A percentile compares a stretch with the other conserved stretches of the same genome.
Conservation (phyloP, 225 moss, liverwort and hornwort genomes). For the Bryoerythrophyllum caledonicum region DNA sequence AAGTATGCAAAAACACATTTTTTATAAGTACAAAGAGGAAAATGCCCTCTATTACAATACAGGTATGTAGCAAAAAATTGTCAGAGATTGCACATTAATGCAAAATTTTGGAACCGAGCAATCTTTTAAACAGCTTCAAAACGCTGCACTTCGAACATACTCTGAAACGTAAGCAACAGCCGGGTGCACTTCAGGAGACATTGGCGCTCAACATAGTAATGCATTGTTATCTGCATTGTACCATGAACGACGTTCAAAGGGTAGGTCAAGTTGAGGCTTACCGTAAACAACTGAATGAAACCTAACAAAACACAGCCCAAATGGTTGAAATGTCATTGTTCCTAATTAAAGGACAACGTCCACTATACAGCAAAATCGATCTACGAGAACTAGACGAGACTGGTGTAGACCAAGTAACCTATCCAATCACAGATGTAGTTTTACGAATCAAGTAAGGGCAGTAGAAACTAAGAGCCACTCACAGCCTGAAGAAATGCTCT, state of each 20-base stretch:
- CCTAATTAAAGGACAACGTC: background rate
- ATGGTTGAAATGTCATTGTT: background rate
- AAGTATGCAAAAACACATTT: conserved; percentile 20
- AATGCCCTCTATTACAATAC: background rate
- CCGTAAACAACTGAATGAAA: conserved; percentile 1
- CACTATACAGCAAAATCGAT: conserved; percentile 13
- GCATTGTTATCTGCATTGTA: conserved; percentile 69
- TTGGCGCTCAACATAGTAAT: conserved; percentile 88
- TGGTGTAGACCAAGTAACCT: conserved; percentile 5
- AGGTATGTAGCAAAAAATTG: background rate
- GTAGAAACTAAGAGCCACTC: conserved; percentile 33
- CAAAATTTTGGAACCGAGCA: conserved; percentile 10
- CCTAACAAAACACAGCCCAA: background rate
- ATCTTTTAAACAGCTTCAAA: background rate
- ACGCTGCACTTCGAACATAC: conserved; percentile 41
- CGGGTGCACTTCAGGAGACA: conserved; percentile 79
- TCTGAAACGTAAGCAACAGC: conserved; percentile 78
- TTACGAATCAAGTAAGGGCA: conserved; percentile 3
- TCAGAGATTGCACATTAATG: background rate
- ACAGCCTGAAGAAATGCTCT: conserved; percentile 69
- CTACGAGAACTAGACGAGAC: background rate
- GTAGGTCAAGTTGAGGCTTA: conserved; percentile 13
- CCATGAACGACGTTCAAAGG: conserved; percentile 18
- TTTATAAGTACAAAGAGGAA: background rate
- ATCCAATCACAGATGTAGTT: conserved; percentile 11